Base-by-base conservation (phyloP, 306 rosid species). In the Cicer bijugum region DNA sequence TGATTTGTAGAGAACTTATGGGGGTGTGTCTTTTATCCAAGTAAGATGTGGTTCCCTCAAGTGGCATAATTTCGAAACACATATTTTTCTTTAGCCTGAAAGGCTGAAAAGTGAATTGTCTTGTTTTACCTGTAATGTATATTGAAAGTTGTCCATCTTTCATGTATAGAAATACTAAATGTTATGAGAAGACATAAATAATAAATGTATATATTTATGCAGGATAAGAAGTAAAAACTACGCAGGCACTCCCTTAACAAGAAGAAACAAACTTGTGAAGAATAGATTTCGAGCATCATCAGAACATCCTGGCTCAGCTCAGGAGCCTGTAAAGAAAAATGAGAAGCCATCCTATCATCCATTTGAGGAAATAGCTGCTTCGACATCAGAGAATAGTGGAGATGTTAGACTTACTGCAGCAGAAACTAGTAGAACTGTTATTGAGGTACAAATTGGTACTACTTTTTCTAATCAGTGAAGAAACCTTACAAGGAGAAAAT, bases 301-400 rank as follows among this genome's bases (percentile, higher is more conserved):
- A 19, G 87, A 85, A 80, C 81, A 67, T 14, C 85, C 86, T 37
- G 87, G 93, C 51, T 85, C 98, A n/a, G 90, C 87, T 67, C 81
- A 85, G 33, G 96, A 87, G 71, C 96, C 97, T 20, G 60, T 56
- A 9, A 90, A 81, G 83, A 82, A 76, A 58, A 88, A 88, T 78
- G 96, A 81, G 70, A 87, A 77, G 84, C 20, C 91, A 23, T 88
- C 86, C 60, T 94, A 94, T 79, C 99, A 94, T 81, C 99, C 99
- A 39, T 89, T 80, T 85, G 99, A 94, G 74, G 99, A 91, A 44
- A 77, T 89, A 47, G 80, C 84, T 0, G 82, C 78, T 38, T 78
- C 90, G 9, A 85, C 78, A 50, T 62, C 77, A 16, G 94, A 82
- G 75, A 79, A 61, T 71, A 56, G 56, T 76, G 97, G 59, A 38